Evolutionary conservation across 768 basidiomycete genomes (phyloP), one percentile per base, ranked within the genome.

Genomic region (Phallus indusiatus): DNA sequence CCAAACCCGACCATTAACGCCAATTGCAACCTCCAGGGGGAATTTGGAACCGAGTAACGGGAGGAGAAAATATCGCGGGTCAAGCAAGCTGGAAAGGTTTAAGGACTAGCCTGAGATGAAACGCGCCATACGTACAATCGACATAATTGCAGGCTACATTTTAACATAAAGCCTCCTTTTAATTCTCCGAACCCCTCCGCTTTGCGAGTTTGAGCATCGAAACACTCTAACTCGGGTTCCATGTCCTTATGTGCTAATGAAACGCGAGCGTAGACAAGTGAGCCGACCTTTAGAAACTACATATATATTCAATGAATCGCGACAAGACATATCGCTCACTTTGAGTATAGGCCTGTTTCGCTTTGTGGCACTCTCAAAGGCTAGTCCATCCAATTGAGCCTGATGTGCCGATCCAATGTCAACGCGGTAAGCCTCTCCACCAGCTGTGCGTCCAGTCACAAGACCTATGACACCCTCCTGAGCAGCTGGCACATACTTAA

Each of bases 171-270:
- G 1, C 95, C 95, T 8, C 86, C 89, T 63, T 90, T 93, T 37
- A 99, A 78, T 64, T 94, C 94, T 1, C 96, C 96, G 65, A 90
- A 97, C 0, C 93, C 95, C 61, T 91, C 90, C 1, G 93, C 75
- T 71, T 96, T 98, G 63, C 83, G 85, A 22, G 90, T 92, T 65
- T 93, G 88, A 1, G 92, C 90, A 67, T 97, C 91, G 65, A 96
- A 91, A 69, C 96, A 99, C 68, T 96, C 93, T 9, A 99, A 75
- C 67, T 99, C 96, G 0, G 96, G 94, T 56, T 99, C 96, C 90
- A 97, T 94, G 70, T 98, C 94, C 67, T 93, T 90, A 67, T 94
- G 92, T 5, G 96, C 94, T 20, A 95, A 75, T 14, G 93, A 93
- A 33, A 99, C 86, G 22, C 94, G 83, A 0, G 93, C 93, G 69